Percentiles rank a stretch among this genome's conserved stretches.
Evolutionary conservation across 768 basidiomycete genomes (phyloP).

Genomic region (Suillus occidentalis): DNA sequence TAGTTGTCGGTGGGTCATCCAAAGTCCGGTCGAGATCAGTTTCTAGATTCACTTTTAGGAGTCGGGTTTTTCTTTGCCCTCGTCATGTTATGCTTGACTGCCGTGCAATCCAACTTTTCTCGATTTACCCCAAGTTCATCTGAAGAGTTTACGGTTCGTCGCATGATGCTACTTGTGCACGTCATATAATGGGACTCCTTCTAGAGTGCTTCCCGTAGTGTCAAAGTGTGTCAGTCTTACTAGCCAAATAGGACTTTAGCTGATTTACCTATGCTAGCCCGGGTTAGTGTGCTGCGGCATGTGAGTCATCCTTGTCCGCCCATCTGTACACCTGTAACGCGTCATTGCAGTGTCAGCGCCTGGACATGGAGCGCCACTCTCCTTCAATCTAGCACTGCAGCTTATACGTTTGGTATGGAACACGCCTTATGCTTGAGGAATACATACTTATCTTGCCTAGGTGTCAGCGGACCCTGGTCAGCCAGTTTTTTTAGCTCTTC

Average conservation of each 20-base stretch:
- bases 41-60: constrained; percentile 17
- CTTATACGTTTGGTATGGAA: constrained; percentile 31
- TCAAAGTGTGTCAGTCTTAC: constrained; percentile 23
- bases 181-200: not conserved
- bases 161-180: not conserved
- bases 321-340: not conserved
- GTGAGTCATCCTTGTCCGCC: constrained; percentile 11
- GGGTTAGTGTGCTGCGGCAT: constrained; percentile 39
- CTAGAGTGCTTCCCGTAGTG: constrained; percentile 33
- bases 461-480: constrained; percentile 37
- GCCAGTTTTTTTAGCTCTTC: not conserved
- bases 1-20: constrained; percentile 32
- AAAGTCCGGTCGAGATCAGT: not conserved
- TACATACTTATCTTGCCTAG: constrained; percentile 12
- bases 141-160: constrained; percentile 32
- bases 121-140: constrained; percentile 34
- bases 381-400: constrained; percentile 36
- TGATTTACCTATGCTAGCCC: constrained; percentile 17
- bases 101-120: constrained; percentile 35
- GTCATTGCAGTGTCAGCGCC: constrained; percentile 28
- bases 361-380: constrained; percentile 44
- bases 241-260: not conserved
- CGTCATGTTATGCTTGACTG: constrained; percentile 35
- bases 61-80: constrained; percentile 38
- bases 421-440: not conserved